A percentile compares a stretch with the other conserved stretches of the same genome.
These are phyloP conservation scores for Petasospora fabianii DNA, from an alignment of 1,139 yeast genomes.

Conservation along the genomic window DNA sequence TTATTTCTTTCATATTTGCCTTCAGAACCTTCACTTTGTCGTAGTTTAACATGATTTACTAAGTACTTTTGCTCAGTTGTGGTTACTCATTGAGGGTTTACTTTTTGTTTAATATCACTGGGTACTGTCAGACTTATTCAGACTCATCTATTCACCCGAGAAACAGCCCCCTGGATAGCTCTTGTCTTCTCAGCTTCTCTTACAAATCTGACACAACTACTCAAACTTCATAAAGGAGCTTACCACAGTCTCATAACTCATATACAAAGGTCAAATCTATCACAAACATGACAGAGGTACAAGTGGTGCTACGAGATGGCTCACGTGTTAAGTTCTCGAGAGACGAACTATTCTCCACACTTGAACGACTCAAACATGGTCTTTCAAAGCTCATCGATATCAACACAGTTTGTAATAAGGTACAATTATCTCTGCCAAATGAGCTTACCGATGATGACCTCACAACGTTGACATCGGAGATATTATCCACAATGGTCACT, in stretches of 20 bases:
- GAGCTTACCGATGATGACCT: slow-evolving; percentile 84
- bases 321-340: slow-evolving; percentile 9
- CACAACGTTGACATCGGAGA: slow-evolving; percentile 94
- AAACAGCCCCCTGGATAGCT: background rate
- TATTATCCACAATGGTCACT: slow-evolving; percentile 97
- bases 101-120: too few species aligned
- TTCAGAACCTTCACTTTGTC: background rate
- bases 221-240: background rate
- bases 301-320: slow-evolving; percentile 14
- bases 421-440: slow-evolving; percentile 57
- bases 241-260: background rate
- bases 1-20: background rate
- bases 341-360: slow-evolving; percentile 3
- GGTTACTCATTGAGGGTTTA: too few species aligned
- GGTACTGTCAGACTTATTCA: too few species aligned
- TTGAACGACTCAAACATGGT: slow-evolving; percentile 32
- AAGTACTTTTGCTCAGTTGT: background rate
- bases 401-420: slow-evolving; percentile 55
- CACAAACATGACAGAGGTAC: slow-evolving; percentile 13
- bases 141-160: background rate
- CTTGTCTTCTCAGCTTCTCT: background rate
- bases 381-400: slow-evolving; percentile 61
- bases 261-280: background rate
- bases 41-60: background rate
- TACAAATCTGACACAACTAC: background rate